phyloP scores from a whole-genome alignment of 2,329 filamentous ascomycete species.

The Exophiala bonariae region DNA sequence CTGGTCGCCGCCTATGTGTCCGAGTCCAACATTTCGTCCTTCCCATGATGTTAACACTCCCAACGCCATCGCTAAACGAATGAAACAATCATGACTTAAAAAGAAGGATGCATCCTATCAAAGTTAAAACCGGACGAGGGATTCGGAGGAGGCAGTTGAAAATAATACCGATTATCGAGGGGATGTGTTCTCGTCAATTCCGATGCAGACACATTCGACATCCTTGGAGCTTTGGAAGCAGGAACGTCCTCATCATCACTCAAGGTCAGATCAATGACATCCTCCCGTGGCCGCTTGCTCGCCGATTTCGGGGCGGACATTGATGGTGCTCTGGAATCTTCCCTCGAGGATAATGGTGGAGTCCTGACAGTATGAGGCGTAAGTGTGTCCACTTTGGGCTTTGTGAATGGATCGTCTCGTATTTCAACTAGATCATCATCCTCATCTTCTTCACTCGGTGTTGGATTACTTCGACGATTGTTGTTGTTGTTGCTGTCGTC shows the following conservation, averaged over 20 bases:
- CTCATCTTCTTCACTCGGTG: constrained; percentile 38
- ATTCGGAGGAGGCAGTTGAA: constrained; percentile 15
- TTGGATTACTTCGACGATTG: constrained; percentile 41
- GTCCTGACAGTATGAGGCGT: constrained; percentile 37
- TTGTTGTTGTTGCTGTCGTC: constrained; percentile 1
- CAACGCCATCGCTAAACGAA: constrained; percentile 2
- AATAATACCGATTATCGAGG: constrained; percentile 14
- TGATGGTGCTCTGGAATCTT: constrained; percentile 28
- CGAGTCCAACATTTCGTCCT: too few relatives aligned
- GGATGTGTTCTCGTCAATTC: constrained; percentile 7
- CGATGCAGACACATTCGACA: constrained; percentile 1
- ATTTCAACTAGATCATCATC: constrained; percentile 55
- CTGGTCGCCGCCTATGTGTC: too few relatives aligned
- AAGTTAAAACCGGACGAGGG: constrained; percentile 5
- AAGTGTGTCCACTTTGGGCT: constrained; percentile 32
- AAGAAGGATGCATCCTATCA: constrained; percentile 12
- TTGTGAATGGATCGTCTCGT: constrained; percentile 33
- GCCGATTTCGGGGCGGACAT: constrained; percentile 15
- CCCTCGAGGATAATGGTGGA: constrained; percentile 31
- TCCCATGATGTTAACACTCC: neutral
- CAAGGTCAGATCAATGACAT: constrained; percentile 56
- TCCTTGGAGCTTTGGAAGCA: constrained; percentile 16
- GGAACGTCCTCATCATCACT: constrained; percentile 53
- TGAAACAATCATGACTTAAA: constrained; percentile 2
- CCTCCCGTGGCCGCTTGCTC: constrained; percentile 48